Evolutionary conservation across 176 grass and related monocot species (phyloP).

Genomic region (Aegilops umbellulata): DNA sequence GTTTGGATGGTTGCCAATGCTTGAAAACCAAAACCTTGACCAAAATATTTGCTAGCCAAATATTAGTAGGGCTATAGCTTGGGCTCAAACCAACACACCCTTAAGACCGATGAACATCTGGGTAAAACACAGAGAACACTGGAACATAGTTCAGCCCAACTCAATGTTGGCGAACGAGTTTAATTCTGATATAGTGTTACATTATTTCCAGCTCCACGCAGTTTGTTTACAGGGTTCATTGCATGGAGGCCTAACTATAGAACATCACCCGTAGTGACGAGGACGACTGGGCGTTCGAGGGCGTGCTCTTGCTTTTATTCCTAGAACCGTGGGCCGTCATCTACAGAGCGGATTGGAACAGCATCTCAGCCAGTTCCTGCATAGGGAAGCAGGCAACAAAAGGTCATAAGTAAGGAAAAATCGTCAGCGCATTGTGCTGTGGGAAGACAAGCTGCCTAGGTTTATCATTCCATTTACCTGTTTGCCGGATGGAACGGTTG

Average conservation of each 20-base stretch:
- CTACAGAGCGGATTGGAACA: slow-evolving; percentile 87
- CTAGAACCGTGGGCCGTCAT: slow-evolving; percentile 19
- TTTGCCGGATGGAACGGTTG: slow-evolving; percentile 76
- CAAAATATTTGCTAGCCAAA: no score
- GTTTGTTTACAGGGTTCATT: slow-evolving; percentile 32
- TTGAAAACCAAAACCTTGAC: no score
- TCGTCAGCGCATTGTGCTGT: neutral
- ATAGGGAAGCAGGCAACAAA: neutral
- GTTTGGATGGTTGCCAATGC: no score
- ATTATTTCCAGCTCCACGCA: slow-evolving; percentile 35
- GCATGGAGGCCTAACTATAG: slow-evolving; percentile 17
- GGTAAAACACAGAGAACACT: neutral
- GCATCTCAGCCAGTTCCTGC: slow-evolving; percentile 83
- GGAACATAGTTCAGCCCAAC: neutral
- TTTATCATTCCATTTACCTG: slow-evolving; percentile 48
- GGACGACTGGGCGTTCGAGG: neutral
- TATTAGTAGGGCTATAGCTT: no score
- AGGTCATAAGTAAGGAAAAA: neutral
- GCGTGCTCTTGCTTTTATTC: slow-evolving; percentile 14
- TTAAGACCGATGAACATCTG: neutral
- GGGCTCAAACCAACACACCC: no score
- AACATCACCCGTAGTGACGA: neutral
- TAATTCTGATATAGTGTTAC: neutral
- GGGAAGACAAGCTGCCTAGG: neutral
- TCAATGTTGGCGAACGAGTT: neutral